phyloP scores from a whole-genome alignment of 148 eudicot species.

The Heliosperma pusillum region DNA sequence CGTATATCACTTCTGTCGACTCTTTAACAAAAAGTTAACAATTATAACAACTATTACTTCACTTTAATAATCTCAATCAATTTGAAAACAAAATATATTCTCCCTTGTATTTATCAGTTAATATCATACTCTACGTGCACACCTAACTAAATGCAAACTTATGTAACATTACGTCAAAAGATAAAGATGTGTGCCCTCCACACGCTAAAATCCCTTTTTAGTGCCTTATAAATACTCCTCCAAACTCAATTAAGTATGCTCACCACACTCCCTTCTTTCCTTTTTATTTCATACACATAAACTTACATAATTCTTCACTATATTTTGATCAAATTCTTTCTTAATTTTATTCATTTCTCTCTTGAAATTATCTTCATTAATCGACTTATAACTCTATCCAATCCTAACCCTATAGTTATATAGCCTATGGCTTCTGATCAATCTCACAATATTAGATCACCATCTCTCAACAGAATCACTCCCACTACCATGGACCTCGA shows the following conservation, averaged over 20 bases:
- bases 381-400: no score
- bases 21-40: not conserved
- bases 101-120: not conserved
- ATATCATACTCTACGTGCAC: constrained; percentile 10
- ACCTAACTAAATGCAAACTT: not conserved
- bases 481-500: constrained; percentile 17
- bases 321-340: not conserved
- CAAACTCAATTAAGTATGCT: constrained; percentile 12
- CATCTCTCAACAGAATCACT: constrained; percentile 21
- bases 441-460: not conserved
- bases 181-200: constrained; percentile 24
- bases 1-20: not conserved
- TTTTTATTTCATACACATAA: not conserved
- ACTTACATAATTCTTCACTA: not conserved
- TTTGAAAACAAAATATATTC: not conserved
- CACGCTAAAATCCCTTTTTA: constrained; percentile 15
- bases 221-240: constrained; percentile 21
- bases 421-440: constrained; percentile 20
- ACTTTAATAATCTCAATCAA: not conserved
- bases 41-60: not conserved
- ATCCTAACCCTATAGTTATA: not conserved
- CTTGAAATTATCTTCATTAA: not conserved
- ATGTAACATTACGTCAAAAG: not conserved
- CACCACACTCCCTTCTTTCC: constrained; percentile 25
- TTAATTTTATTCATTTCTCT: not conserved